A percentile compares a stretch with the other conserved stretches of the same genome.
These are phyloP conservation scores for Antrodiella citrinella DNA, from an alignment of 768 basidiomycete genomes.

Conservation along the genomic window DNA sequence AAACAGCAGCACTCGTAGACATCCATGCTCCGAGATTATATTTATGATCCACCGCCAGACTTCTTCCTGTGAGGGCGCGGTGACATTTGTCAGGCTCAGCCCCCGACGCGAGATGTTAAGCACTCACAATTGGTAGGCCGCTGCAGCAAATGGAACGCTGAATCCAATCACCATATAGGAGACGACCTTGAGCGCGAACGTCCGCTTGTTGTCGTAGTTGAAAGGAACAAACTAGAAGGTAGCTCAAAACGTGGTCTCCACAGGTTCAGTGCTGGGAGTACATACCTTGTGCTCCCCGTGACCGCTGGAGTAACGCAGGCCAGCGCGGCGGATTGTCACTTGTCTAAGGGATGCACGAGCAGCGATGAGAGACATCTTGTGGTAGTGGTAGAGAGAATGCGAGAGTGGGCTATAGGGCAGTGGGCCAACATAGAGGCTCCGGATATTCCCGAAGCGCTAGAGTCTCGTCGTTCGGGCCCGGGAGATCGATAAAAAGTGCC, in stretches of 20 bases:
- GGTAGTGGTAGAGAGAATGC: conserved; percentile 8
- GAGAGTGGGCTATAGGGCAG: neutral
- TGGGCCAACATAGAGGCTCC: too few species aligned
- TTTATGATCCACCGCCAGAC: too few species aligned
- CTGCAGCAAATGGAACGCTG: conserved; percentile 58
- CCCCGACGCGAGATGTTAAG: neutral
- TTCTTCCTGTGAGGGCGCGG: too few species aligned
- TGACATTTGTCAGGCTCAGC: neutral
- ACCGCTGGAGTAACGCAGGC: conserved; percentile 10
- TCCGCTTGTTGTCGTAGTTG: conserved; percentile 20
- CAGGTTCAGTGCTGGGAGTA: neutral
- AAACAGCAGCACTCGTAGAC: too few species aligned
- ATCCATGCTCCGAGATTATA: too few species aligned
- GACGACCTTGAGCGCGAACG: conserved; percentile 36
- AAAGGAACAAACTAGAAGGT: conserved; percentile 26
- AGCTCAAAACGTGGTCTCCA: neutral
- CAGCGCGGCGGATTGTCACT: conserved; percentile 16
- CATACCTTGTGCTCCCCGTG: conserved; percentile 7
- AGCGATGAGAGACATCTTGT: conserved; percentile 17
- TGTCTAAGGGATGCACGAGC: conserved; percentile 20
- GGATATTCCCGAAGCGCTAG: too few species aligned
- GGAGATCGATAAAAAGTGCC: too few species aligned
- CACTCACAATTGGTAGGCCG: conserved; percentile 50
- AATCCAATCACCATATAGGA: conserved; percentile 49
- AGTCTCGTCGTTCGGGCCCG: too few species aligned